phyloP scores from a whole-genome alignment of 352 stramenopile genomes.

The Pythium chondricola region DNA sequence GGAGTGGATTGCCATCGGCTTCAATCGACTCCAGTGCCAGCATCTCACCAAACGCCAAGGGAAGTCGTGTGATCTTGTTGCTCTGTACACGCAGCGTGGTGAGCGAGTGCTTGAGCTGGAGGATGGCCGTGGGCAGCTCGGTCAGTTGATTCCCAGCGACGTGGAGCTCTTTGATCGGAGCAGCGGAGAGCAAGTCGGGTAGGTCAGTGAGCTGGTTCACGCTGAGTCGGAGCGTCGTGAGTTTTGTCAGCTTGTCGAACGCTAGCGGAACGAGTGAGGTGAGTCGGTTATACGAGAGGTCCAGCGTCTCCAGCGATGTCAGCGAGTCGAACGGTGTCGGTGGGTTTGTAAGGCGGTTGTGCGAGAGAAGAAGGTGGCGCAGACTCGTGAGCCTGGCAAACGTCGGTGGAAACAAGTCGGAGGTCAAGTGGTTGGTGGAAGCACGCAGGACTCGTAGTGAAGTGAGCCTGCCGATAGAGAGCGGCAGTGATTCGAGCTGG shows the following conservation, averaged over 20 bases:
- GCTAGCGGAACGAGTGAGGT: slow-evolving; percentile 33
- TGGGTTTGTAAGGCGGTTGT: slow-evolving; percentile 43
- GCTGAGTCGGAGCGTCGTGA: slow-evolving; percentile 38
- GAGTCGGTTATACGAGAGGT: slow-evolving; percentile 69
- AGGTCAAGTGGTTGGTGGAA: slow-evolving; percentile 42
- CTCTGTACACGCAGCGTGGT: slow-evolving; percentile 53
- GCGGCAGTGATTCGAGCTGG: slow-evolving; percentile 29
- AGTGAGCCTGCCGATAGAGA: slow-evolving; percentile 31
- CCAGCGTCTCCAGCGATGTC: slow-evolving; percentile 27
- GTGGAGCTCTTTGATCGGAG: slow-evolving; percentile 41
- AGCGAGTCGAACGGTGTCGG: slow-evolving; percentile 26
- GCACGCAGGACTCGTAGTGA: slow-evolving; percentile 35
- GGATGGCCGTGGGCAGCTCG: slow-evolving; percentile 33
- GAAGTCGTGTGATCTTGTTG: slow-evolving; percentile 60
- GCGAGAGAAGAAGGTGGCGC: slow-evolving; percentile 31
- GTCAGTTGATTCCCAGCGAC: slow-evolving; percentile 55
- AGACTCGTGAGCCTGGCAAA: slow-evolving; percentile 31
- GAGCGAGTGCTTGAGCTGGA: slow-evolving; percentile 37
- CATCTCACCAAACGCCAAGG: slow-evolving; percentile 49
- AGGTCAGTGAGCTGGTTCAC: slow-evolving; percentile 44
- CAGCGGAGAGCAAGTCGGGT: slow-evolving; percentile 28
- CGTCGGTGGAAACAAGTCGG: slow-evolving; percentile 22
- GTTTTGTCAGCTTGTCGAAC: slow-evolving; percentile 27
- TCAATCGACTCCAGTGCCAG: slow-evolving; percentile 34
- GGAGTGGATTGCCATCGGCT: slow-evolving; percentile 70